phyloP scores from a whole-genome alignment of 805 yeast genomes.

The Myxozyma vanderwaltii region DNA sequence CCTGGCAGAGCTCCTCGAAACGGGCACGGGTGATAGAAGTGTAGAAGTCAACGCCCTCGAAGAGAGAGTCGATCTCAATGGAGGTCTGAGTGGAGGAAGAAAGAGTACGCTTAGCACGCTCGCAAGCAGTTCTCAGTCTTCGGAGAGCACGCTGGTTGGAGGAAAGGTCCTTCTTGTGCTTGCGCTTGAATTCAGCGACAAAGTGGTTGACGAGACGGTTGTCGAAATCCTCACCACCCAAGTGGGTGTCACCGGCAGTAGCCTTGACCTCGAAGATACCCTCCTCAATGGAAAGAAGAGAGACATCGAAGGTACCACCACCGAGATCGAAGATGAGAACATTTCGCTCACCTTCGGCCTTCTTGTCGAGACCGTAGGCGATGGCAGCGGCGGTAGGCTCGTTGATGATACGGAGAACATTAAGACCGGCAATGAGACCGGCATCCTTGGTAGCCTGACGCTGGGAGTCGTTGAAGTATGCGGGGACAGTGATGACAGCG shows the following conservation, averaged over 20 bases:
- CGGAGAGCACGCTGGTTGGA: slow-evolving; percentile 95
- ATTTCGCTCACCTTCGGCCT: slow-evolving; percentile 76
- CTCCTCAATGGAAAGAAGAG: slow-evolving; percentile 87
- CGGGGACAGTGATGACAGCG: slow-evolving; percentile 96
- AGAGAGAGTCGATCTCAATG: slow-evolving; percentile 90
- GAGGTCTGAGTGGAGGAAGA: slow-evolving; percentile 96
- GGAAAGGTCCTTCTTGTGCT: slow-evolving; percentile 92
- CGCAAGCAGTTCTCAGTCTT: slow-evolving; percentile 98
- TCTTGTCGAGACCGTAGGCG: slow-evolving; percentile 86
- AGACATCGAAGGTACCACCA: slow-evolving; percentile 99
- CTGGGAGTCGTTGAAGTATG: slow-evolving; percentile 96
- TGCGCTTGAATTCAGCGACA: slow-evolving; percentile 94
- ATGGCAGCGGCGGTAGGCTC: slow-evolving; percentile 99
- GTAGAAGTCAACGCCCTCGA: slow-evolving; percentile 95
- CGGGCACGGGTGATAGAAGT: slow-evolving; percentile 96
- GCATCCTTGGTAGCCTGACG: slow-evolving; percentile 99
- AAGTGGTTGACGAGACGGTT: slow-evolving; percentile 93
- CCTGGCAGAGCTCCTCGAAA: slow-evolving; percentile 94
- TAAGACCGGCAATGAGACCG: slow-evolving; percentile 93
- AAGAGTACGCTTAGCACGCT: slow-evolving; percentile 98
- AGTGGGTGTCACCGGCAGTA: slow-evolving; percentile 86
- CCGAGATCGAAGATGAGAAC: slow-evolving; percentile 94
- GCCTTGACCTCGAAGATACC: slow-evolving; percentile 97
- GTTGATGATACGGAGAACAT: slow-evolving; percentile 90
- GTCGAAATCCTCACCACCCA: slow-evolving; percentile 99